Evolutionary conservation across 2,329 filamentous ascomycete species (phyloP).

Genomic region (Huntiella abstrusa): DNA sequence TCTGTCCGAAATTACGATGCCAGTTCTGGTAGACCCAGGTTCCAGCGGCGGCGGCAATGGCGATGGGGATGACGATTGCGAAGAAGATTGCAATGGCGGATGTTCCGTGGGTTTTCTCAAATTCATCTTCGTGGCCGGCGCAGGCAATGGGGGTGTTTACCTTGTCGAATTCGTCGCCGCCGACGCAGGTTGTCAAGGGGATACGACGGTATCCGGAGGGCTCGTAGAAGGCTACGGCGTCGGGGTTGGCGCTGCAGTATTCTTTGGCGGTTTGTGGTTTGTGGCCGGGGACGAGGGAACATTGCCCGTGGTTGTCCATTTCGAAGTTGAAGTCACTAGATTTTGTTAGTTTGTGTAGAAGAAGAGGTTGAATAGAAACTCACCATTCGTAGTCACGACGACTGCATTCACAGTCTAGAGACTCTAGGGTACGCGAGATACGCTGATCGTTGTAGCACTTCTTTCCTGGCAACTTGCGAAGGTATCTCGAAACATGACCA

Average conservation of each 20-base stretch:
- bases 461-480: slow-evolving; percentile 66
- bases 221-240: slow-evolving; percentile 60
- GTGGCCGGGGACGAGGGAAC: slow-evolving; percentile 56
- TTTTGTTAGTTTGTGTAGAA: not conserved
- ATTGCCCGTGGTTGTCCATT: slow-evolving; percentile 56
- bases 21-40: slow-evolving; percentile 76
- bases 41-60: slow-evolving; percentile 49
- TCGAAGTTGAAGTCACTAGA: slow-evolving; percentile 84
- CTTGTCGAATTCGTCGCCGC: slow-evolving; percentile 58
- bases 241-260: slow-evolving; percentile 41
- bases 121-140: slow-evolving; percentile 66
- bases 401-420: slow-evolving; percentile 66
- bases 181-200: slow-evolving; percentile 70
- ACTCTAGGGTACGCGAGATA: slow-evolving; percentile 51
- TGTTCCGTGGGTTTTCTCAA: slow-evolving; percentile 47
- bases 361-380: slow-evolving; percentile 17
- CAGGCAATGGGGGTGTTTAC: slow-evolving; percentile 43
- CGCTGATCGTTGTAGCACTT: slow-evolving; percentile 67
- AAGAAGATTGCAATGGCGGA: slow-evolving; percentile 67
- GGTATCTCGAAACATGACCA: slow-evolving; percentile 73
- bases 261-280: slow-evolving; percentile 32
- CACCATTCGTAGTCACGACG: slow-evolving; percentile 85
- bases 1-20: slow-evolving; percentile 79
- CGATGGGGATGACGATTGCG: slow-evolving; percentile 59
- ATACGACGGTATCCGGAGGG: slow-evolving; percentile 79